A percentile compares a stretch with the other conserved stretches of the same genome.
These are phyloP conservation scores for Yamadazyma takamatsuzukensis DNA, from an alignment of 805 yeast genomes.

Conservation along the genomic window DNA sequence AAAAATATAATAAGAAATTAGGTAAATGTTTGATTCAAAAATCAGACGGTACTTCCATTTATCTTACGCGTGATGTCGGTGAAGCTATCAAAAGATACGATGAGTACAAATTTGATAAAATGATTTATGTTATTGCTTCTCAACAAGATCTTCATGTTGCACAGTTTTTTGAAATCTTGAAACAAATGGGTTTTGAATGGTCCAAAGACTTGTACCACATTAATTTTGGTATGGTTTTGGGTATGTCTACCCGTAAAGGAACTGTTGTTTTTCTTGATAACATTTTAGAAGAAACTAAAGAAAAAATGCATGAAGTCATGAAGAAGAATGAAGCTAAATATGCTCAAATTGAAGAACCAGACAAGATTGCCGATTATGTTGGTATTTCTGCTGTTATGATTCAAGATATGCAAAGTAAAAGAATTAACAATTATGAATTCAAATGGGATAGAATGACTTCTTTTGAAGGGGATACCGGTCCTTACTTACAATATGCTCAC, in stretches of 20 bases:
- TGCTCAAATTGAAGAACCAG: slow-evolving; percentile 91
- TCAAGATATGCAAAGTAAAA: slow-evolving; percentile 97
- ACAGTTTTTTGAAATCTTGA: slow-evolving; percentile 91
- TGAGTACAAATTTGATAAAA: slow-evolving; percentile 82
- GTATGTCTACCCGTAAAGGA: slow-evolving; percentile 98
- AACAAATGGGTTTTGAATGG: slow-evolving; percentile 88
- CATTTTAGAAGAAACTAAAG: slow-evolving; percentile 89
- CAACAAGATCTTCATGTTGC: slow-evolving; percentile 95
- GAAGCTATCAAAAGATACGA: slow-evolving; percentile 91
- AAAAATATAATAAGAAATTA: slow-evolving; percentile 80
- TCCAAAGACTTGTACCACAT: slow-evolving; percentile 76
- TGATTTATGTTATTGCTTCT: slow-evolving; percentile 92
- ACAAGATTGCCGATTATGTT: slow-evolving; percentile 87
- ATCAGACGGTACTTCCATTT: slow-evolving; percentile 92
- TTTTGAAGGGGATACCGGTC: slow-evolving; percentile 99
- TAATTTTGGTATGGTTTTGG: slow-evolving; percentile 96
- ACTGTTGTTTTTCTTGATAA: slow-evolving; percentile 97
- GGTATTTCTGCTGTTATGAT: slow-evolving; percentile 98
- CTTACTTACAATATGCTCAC: slow-evolving; percentile 97
- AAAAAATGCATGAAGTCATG: slow-evolving; percentile 96
- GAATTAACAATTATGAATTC: slow-evolving; percentile 93
- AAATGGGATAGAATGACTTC: slow-evolving; percentile 98
- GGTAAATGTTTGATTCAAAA: slow-evolving; percentile 93
- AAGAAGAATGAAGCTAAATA: slow-evolving; percentile 85
- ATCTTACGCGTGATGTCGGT: slow-evolving; percentile 94